A percentile compares a stretch with the other conserved stretches of the same genome.
Conservation (phyloP, 768 basidiomycete species). For the Termitomyces bulborhizus region DNA sequence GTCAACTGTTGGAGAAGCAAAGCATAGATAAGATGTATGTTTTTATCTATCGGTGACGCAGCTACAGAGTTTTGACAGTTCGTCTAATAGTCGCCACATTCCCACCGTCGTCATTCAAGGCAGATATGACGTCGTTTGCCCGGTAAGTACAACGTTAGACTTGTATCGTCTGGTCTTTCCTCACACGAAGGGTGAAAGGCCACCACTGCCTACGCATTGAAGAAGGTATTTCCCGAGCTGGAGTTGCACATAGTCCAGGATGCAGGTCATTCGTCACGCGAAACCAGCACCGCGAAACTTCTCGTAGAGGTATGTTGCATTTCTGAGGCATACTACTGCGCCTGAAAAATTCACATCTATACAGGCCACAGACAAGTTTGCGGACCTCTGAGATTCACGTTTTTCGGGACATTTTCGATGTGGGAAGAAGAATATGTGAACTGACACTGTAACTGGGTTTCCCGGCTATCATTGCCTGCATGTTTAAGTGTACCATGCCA, state of each 20-base stretch:
- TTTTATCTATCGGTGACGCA: background rate
- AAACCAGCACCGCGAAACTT: constrained; percentile 60
- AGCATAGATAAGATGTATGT: constrained; percentile 83
- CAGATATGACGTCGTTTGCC: constrained; percentile 86
- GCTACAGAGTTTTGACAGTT: background rate
- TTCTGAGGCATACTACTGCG: background rate
- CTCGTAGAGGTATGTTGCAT: constrained; percentile 56
- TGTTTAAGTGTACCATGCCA: too few relatives aligned
- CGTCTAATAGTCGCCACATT: constrained; percentile 65
- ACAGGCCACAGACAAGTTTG: constrained; percentile 37
- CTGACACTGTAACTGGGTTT: background rate
- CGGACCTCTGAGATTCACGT: constrained; percentile 15
- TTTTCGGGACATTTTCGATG: too few relatives aligned
- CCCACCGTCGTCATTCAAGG: constrained; percentile 81
- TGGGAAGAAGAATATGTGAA: background rate
- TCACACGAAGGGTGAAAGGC: constrained; percentile 32
- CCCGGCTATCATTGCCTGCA: too few relatives aligned
- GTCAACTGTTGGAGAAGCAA: constrained; percentile 79
- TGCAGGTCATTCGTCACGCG: constrained; percentile 83
- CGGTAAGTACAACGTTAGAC: constrained; percentile 38
- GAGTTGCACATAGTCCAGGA: constrained; percentile 72
- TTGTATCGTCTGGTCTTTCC: background rate
- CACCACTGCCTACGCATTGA: constrained; percentile 75
- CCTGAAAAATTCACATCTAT: background rate
- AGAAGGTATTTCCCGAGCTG: constrained; percentile 81